Evolutionary conservation across 208 protist genomes (phyloP), one percentile per base, ranked within the genome.

Genomic region (Leptomonas seymouri): DNA sequence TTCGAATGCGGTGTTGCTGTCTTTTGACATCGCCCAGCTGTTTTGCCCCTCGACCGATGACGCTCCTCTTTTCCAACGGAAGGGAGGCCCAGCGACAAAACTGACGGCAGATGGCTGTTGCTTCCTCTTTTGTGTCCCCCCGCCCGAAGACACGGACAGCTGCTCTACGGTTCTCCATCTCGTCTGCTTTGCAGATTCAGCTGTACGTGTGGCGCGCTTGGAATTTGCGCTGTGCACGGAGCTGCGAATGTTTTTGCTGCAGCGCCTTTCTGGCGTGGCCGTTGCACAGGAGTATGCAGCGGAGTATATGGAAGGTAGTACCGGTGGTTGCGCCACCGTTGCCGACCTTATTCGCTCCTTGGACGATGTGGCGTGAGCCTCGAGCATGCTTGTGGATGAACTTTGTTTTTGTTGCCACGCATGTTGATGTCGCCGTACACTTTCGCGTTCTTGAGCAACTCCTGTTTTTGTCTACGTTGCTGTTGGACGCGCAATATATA

Each of bases 261-360:
- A 72, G 48, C 67, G 67, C 0, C 56, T 64, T 6, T 56, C 67
- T 6, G 67, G 67, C 8, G 39, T 72, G 31, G 14, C 67, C 14
- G 25, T 68, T 1, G 51, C 63, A 39, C 63, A 36, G 15, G 51
- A 36, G 25, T 6, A 2, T 3, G 6, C 5, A 12, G 21, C 3
- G 6, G 58, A 36, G 2, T 2, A n/a, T 41, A 30, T 11, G 21
- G 20, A 41, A 12, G 25, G 20, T 16, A 21, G 9, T 0, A 18
- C 25, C 30, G 20, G 1, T 36, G 21, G 4, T 0, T 36, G 42
- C 14, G 14, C 20, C 28, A 41, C 7, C 9, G 21, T 71, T 20
- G 30, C 53, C 7, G 34, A 20, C 49, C 15, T 59, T 54, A 3
- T 63, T 15, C 31, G 34, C 21, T 34, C 25, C 46, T 60, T 70